Evolutionary conservation across 2,329 filamentous ascomycete species (phyloP).

Genomic region (Neurospora crassa): DNA sequence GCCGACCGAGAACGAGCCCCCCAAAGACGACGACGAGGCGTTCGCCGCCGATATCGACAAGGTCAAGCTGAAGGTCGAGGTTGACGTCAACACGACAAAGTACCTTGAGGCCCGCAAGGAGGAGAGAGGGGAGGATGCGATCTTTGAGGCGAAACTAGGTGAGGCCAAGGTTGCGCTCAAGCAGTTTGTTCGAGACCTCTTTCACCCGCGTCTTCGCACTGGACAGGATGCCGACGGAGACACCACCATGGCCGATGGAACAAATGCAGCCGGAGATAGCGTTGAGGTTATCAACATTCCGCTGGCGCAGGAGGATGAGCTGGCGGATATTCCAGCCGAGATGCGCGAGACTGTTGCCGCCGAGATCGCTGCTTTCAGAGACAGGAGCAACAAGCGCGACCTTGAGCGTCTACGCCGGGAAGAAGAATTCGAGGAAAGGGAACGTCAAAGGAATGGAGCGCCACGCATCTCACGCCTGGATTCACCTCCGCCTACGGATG

Average conservation of each 20-base stretch:
- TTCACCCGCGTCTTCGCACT: slow-evolving; percentile 50
- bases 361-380: slow-evolving; percentile 90
- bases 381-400: slow-evolving; percentile 80
- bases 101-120: slow-evolving; percentile 79
- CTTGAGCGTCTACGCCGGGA: slow-evolving; percentile 79
- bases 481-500: slow-evolving; percentile 53
- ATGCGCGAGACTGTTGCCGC: slow-evolving; percentile 92
- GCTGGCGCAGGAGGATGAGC: slow-evolving; percentile 78
- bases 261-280: slow-evolving; percentile 44
- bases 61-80: slow-evolving; percentile 58
- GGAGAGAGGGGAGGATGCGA: slow-evolving; percentile 52
- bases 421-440: slow-evolving; percentile 84
- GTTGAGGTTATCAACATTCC: slow-evolving; percentile 87
- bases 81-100: slow-evolving; percentile 74
- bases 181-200: slow-evolving; percentile 59
- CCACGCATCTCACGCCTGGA: slow-evolving; percentile 56
- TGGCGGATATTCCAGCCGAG: slow-evolving; percentile 90
- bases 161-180: slow-evolving; percentile 59
- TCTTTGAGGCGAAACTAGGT: slow-evolving; percentile 58
- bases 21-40: slow-evolving; percentile 30
- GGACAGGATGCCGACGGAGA: slow-evolving; percentile 57
- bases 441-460: slow-evolving; percentile 62
- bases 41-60: slow-evolving; percentile 53
- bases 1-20: slow-evolving; percentile 24
- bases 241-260: slow-evolving; percentile 56